A percentile compares a stretch with the other conserved stretches of the same genome.
Evolutionary conservation across 306 rosid genomes (phyloP).

Genomic region (Sindora glabra): DNA sequence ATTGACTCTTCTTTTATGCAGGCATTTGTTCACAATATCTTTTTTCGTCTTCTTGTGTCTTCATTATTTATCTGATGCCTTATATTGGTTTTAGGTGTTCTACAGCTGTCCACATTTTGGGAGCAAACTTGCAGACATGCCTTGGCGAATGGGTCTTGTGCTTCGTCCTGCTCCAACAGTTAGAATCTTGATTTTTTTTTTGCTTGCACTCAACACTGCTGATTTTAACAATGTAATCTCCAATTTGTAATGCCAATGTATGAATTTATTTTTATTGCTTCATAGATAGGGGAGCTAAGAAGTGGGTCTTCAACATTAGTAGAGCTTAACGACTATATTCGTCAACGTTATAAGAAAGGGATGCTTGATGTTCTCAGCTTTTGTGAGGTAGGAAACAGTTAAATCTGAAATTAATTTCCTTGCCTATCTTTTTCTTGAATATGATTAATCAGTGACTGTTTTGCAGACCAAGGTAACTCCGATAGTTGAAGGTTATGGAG

Average conservation of each 20-base stretch:
- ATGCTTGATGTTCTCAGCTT: constrained; percentile 84
- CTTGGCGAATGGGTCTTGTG: constrained; percentile 93
- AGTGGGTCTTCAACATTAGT: constrained; percentile 78
- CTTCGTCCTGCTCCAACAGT: constrained; percentile 90
- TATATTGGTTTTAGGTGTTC: constrained; percentile 59
- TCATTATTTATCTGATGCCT: constrained; percentile 7
- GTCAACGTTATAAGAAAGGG: constrained; percentile 76
- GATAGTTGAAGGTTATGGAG: constrained; percentile 95
- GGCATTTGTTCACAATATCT: not conserved
- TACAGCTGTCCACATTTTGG: constrained; percentile 99
- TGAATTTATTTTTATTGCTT: constrained; percentile 20
- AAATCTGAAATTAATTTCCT: not conserved
- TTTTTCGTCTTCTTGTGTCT: not conserved
- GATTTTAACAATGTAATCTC: constrained; percentile 1
- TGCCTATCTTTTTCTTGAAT: constrained; percentile 19
- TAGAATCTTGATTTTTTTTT: constrained; percentile 32
- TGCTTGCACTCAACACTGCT: not conserved
- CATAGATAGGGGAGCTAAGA: constrained; percentile 89
- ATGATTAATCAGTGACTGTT: constrained; percentile 19
- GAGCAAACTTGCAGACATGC: constrained; percentile 98
- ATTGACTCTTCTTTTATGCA: constrained; percentile 9
- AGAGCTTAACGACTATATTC: constrained; percentile 84
- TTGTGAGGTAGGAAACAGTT: constrained; percentile 67
- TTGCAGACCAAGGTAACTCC: constrained; percentile 98
- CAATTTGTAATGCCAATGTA: not conserved